Percentiles rank a stretch among this genome's conserved stretches.
Conservation (phyloP, 495 filamentous ascomycete species). For the Penicillium samsonianum region DNA sequence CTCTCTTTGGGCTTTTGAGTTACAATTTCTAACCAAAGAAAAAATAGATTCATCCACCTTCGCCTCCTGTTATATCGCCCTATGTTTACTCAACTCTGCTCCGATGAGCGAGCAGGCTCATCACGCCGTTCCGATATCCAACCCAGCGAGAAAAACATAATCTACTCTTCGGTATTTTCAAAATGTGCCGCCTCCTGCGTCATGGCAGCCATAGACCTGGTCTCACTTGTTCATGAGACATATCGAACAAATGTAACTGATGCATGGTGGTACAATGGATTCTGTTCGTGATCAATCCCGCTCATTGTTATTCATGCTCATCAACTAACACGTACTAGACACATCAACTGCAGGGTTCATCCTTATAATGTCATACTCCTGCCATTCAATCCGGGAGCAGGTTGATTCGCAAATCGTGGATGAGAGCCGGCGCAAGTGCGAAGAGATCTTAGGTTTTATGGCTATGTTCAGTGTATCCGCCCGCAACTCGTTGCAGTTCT, state of each 20-base stretch:
- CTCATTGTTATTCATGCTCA: not conserved
- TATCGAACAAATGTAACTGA: constrained; percentile 40
- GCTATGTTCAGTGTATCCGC: constrained; percentile 33
- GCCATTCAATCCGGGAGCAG: constrained; percentile 28
- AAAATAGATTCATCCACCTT: constrained; percentile 44
- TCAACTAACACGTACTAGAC: constrained; percentile 26
- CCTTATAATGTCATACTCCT: constrained; percentile 40
- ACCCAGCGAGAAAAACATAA: constrained; percentile 23
- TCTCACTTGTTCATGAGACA: constrained; percentile 39
- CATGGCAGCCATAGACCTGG: constrained; percentile 40
- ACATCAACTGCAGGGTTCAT: constrained; percentile 45
- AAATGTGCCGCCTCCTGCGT: constrained; percentile 46
- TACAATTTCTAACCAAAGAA: constrained; percentile 6
- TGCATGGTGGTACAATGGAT: constrained; percentile 52
- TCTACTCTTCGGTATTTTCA: constrained; percentile 38
- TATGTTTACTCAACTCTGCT: constrained; percentile 48
- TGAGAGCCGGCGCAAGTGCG: constrained; percentile 34
- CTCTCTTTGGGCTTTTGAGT: not conserved
- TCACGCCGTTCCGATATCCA: constrained; percentile 12
- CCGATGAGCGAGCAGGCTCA: constrained; percentile 27
- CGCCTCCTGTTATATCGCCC: constrained; percentile 49
- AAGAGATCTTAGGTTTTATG: constrained; percentile 33
- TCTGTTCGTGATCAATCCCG: constrained; percentile 33
- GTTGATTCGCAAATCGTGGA: constrained; percentile 21
- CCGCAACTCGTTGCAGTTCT: constrained; percentile 35